A percentile compares a stretch with the other conserved stretches of the same genome.
Conservation (phyloP, 495 filamentous ascomycete genomes). For the Cercophora sp. region DNA sequence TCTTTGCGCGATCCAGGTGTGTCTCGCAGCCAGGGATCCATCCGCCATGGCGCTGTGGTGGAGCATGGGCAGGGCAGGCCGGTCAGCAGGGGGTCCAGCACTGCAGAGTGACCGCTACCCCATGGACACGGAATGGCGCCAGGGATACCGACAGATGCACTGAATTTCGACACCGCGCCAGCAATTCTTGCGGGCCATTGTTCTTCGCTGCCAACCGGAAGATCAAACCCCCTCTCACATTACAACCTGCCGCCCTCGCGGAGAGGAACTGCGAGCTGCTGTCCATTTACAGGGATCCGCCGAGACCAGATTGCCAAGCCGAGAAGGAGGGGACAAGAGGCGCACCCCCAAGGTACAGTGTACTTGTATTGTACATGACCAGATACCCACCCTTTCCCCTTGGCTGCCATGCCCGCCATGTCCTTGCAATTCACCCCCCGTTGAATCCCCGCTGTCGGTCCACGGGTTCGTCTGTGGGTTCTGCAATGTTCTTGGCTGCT, state of each 20-base stretch:
- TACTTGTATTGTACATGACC: neutral
- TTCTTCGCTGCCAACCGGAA: conserved; percentile 13
- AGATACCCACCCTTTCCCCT: too few species aligned
- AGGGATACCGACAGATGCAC: conserved; percentile 8
- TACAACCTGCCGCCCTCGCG: neutral
- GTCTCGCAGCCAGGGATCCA: conserved; percentile 14
- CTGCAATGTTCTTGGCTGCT: conserved; percentile 7
- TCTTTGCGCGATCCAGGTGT: conserved; percentile 1
- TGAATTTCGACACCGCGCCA: conserved; percentile 6
- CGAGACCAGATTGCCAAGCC: neutral
- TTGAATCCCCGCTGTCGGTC: conserved; percentile 7
- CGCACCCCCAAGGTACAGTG: neutral
- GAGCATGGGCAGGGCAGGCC: neutral
- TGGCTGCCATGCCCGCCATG: too few species aligned
- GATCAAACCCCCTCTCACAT: conserved; percentile 18
- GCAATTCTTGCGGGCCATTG: conserved; percentile 10
- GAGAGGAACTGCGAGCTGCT: conserved; percentile 4
- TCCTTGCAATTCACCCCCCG: conserved; percentile 1
- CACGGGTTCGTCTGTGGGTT: conserved; percentile 17
- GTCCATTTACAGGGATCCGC: conserved; percentile 3
- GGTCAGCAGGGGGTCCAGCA: neutral
- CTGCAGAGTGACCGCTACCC: neutral
- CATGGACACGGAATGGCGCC: neutral
- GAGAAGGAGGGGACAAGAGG: too few species aligned
- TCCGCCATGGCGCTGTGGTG: conserved; percentile 12